Evolutionary conservation across 768 basidiomycete genomes (phyloP).

Genomic region (Lentinula aciculospora): DNA sequence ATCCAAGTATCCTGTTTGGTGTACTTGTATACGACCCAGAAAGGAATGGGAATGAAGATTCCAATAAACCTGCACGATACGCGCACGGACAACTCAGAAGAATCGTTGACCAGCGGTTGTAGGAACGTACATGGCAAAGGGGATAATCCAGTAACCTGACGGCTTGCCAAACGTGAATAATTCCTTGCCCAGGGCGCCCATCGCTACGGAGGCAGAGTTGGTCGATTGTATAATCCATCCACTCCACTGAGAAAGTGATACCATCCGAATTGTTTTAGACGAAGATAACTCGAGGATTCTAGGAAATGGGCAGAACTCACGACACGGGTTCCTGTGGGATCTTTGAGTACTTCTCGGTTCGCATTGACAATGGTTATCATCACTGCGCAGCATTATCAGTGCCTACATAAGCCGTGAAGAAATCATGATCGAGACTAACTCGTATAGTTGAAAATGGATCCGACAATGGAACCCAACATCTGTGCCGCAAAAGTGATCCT

Average conservation of each 20-base stretch:
- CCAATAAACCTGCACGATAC: slow-evolving; percentile 31
- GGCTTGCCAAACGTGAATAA: slow-evolving; percentile 47
- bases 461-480: slow-evolving; percentile 45
- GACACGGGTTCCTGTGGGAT: slow-evolving; percentile 43
- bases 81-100: neutral
- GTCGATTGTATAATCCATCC: slow-evolving; percentile 49
- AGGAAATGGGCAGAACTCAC: slow-evolving; percentile 18
- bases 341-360: slow-evolving; percentile 38
- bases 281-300: too few species aligned
- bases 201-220: slow-evolving; percentile 50
- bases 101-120: neutral
- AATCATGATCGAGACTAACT: slow-evolving; percentile 21
- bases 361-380: slow-evolving; percentile 41
- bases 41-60: slow-evolving; percentile 41
- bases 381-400: slow-evolving; percentile 23
- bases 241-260: slow-evolving; percentile 29
- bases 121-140: slow-evolving; percentile 37
- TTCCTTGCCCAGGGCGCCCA: slow-evolving; percentile 49
- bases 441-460: slow-evolving; percentile 47
- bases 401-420: neutral
- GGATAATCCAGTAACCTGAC: slow-evolving; percentile 33
- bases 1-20: slow-evolving; percentile 26
- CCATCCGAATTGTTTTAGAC: neutral
- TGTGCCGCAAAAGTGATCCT: slow-evolving; percentile 42
- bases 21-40: slow-evolving; percentile 38